Conservation (phyloP, 345 rosid species). For the Brassica napus region DNA sequence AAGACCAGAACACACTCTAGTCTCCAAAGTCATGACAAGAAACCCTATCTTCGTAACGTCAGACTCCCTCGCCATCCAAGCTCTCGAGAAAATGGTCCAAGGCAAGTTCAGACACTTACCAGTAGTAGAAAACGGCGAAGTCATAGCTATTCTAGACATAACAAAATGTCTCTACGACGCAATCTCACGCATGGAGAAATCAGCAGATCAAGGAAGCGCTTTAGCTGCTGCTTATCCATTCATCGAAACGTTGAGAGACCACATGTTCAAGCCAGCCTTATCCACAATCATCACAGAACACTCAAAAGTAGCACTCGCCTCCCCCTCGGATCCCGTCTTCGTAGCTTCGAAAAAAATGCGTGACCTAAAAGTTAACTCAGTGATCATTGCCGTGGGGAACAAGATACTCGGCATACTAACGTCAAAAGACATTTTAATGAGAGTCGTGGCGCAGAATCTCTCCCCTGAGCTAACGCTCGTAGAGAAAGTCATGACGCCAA, state of each 20-base stretch:
- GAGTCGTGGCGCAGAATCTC: slow-evolving; percentile 93
- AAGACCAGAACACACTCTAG: slow-evolving; percentile 84
- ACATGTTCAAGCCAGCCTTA: slow-evolving; percentile 89
- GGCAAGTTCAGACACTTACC: slow-evolving; percentile 96
- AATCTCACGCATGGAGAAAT: slow-evolving; percentile 91
- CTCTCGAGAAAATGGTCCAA: slow-evolving; percentile 96
- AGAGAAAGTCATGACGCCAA: slow-evolving; percentile 96
- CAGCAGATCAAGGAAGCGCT: slow-evolving; percentile 91
- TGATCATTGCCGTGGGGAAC: slow-evolving; percentile 61
- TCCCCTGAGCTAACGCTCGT: slow-evolving; percentile 87
- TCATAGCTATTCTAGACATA: slow-evolving; percentile 87
- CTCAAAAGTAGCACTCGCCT: slow-evolving; percentile 71
- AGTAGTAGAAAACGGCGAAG: slow-evolving; percentile 97
- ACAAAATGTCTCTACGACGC: slow-evolving; percentile 95
- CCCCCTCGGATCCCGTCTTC: slow-evolving; percentile 80
- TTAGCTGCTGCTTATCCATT: slow-evolving; percentile 78
- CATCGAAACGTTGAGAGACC: slow-evolving; percentile 84
- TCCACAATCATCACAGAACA: slow-evolving; percentile 77
- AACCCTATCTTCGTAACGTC: slow-evolving; percentile 86
- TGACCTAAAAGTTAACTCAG: slow-evolving; percentile 76
- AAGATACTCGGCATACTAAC: slow-evolving; percentile 87
- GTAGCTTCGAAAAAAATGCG: slow-evolving; percentile 87
- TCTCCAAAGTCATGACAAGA: slow-evolving; percentile 90
- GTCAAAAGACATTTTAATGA: slow-evolving; percentile 92
- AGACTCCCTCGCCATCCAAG: slow-evolving; percentile 85